Percentiles rank a stretch among this genome's conserved stretches.
Evolutionary conservation across 164 flowering plant genomes (phyloP).

Genomic region (Vitis labrusca): DNA sequence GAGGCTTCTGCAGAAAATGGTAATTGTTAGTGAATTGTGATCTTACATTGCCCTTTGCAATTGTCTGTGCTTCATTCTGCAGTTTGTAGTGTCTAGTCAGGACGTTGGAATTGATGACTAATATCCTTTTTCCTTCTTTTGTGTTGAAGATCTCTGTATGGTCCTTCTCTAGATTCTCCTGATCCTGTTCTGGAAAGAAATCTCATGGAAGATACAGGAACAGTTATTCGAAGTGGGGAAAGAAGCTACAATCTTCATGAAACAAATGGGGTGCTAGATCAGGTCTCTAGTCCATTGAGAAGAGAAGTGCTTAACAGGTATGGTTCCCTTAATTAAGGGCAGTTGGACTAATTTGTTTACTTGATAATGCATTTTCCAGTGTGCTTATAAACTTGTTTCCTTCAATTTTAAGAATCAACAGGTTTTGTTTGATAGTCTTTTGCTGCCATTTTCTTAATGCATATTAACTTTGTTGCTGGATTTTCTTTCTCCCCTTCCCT

Average conservation of each 20-base stretch:
- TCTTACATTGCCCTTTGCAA: neutral
- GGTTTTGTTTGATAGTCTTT: too few species aligned
- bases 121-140: slow-evolving; percentile 2
- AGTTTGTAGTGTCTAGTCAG: neutral
- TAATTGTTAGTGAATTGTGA: neutral
- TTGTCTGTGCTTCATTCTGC: neutral
- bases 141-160: slow-evolving; percentile 20
- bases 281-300: slow-evolving; percentile 48
- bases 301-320: slow-evolving; percentile 50
- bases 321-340: neutral
- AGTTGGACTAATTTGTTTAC: neutral
- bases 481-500: neutral
- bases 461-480: too few species aligned
- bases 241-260: slow-evolving; percentile 28
- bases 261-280: slow-evolving; percentile 38
- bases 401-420: too few species aligned
- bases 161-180: slow-evolving; percentile 20
- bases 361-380: neutral
- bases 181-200: slow-evolving; percentile 25
- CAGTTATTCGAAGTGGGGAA: slow-evolving; percentile 27
- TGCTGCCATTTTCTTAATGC: too few species aligned
- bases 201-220: slow-evolving; percentile 19
- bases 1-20: neutral
- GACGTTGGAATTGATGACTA: slow-evolving; percentile 6
- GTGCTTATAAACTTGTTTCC: neutral